Evolutionary conservation across 148 eudicot genomes (phyloP).

Genomic region (Cornus kousa): DNA sequence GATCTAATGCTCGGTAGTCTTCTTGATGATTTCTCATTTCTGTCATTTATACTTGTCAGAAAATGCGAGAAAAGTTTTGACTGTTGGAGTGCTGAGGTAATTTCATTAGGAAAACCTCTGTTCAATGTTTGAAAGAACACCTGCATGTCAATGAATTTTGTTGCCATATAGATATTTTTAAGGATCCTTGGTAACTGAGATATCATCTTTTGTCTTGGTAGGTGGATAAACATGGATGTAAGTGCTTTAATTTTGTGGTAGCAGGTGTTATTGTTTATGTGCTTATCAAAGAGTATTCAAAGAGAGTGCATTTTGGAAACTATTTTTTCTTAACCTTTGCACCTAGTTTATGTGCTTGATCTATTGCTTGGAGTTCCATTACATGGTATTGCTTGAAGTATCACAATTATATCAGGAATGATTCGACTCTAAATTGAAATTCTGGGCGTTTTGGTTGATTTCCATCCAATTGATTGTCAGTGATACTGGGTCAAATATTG

Average conservation of each 20-base stretch:
- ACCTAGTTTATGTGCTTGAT: background rate
- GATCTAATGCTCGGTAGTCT: slow-evolving; percentile 9
- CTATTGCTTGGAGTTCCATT: background rate
- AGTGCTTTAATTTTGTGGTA: background rate
- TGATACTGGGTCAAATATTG: no score
- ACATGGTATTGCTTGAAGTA: background rate
- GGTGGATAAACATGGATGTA: background rate
- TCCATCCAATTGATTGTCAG: no score
- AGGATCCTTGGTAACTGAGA: background rate
- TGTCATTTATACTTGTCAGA: background rate
- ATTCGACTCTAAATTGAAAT: background rate
- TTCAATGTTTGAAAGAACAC: background rate
- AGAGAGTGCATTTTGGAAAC: background rate
- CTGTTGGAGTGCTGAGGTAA: background rate
- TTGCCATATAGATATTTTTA: background rate
- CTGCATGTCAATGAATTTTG: background rate
- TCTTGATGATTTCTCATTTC: slow-evolving; percentile 1
- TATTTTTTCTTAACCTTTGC: background rate
- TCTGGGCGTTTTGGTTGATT: background rate
- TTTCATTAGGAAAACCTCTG: background rate
- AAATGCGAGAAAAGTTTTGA: background rate
- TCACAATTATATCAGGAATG: background rate
- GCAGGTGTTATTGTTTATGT: background rate
- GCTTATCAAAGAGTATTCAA: background rate
- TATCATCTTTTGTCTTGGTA: background rate